These are phyloP conservation scores for Rhytidhysteron rufulum DNA, from an alignment of 2,329 filamentous ascomycete genomes.

Conservation along the genomic window DNA sequence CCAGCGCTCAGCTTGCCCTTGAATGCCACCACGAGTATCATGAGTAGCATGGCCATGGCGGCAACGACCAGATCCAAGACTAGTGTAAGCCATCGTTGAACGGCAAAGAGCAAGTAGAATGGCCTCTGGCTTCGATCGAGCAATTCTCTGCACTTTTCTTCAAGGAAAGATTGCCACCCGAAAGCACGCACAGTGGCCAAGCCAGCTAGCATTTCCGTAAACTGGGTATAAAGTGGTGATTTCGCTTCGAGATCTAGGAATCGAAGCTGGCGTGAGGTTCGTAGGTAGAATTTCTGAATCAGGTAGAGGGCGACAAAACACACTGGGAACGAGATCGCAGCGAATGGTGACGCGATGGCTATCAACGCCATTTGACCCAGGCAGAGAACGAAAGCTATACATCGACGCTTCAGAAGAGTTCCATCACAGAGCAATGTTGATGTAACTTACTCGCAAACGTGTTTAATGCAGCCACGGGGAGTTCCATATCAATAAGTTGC, in stretches of 20 bases:
- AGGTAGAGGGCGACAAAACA: constrained; percentile 35
- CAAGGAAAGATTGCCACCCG: constrained; percentile 42
- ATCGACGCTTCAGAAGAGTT: too few species aligned
- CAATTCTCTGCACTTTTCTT: constrained; percentile 32
- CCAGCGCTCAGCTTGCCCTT: constrained; percentile 43
- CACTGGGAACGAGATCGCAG: constrained; percentile 39
- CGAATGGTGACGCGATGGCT: constrained; percentile 36
- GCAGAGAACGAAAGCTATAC: constrained; percentile 26
- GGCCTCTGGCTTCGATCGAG: constrained; percentile 42
- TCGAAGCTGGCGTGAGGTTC: constrained; percentile 47
- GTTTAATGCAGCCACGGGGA: constrained; percentile 30
- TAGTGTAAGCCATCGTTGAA: constrained; percentile 44
- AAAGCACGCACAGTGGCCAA: constrained; percentile 51
- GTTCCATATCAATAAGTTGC: constrained; percentile 37
- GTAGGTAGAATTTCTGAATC: constrained; percentile 46
- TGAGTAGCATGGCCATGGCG: constrained; percentile 36
- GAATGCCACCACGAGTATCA: constrained; percentile 27
- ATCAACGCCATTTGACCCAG: constrained; percentile 36
- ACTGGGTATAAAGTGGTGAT: constrained; percentile 49
- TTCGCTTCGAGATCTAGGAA: constrained; percentile 52
- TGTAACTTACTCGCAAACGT: constrained; percentile 25
- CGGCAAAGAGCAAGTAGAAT: constrained; percentile 44
- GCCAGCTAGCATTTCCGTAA: constrained; percentile 48
- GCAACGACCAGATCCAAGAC: constrained; percentile 41
- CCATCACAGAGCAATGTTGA: too few species aligned